Conservation (phyloP, 2,329 filamentous ascomycete species). For the Monilinia fructigena region DNA sequence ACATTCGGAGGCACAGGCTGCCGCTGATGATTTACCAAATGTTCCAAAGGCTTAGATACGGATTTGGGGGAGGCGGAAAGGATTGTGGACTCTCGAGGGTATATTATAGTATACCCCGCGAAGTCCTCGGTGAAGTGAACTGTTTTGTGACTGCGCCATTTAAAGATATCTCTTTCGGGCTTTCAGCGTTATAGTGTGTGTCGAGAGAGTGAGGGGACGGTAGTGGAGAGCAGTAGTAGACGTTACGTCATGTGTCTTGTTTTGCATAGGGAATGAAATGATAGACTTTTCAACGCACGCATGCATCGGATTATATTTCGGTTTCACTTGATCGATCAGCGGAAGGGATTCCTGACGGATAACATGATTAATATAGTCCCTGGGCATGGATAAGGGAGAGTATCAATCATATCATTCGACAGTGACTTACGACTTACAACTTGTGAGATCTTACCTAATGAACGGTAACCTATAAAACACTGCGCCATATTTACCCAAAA, state of each 20-base stretch:
- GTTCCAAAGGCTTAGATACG: slow-evolving; percentile 38
- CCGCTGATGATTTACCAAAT: slow-evolving; percentile 44
- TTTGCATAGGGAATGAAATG: neutral
- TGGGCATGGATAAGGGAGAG: too few relatives aligned
- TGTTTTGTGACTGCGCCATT: neutral
- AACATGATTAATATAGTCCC: too few relatives aligned
- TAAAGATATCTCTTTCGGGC: neutral
- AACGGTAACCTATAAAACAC: too few relatives aligned
- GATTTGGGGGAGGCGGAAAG: neutral
- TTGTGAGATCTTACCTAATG: too few relatives aligned
- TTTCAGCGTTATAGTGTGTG: neutral
- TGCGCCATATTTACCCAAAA: too few relatives aligned
- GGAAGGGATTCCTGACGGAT: too few relatives aligned
- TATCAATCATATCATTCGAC: too few relatives aligned
- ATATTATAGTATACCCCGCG: slow-evolving; percentile 6
- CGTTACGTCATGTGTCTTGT: neutral
- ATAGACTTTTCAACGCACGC: too few relatives aligned
- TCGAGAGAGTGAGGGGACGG: neutral
- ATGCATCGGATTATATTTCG: too few relatives aligned
- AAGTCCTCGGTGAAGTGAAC: neutral
- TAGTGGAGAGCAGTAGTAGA: neutral
- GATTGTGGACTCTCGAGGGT: neutral
- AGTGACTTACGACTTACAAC: too few relatives aligned
- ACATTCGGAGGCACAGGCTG: slow-evolving; percentile 34
- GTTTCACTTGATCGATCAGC: too few relatives aligned